phyloP scores from a whole-genome alignment of 345 rosid species.

The Angophora floribunda region DNA sequence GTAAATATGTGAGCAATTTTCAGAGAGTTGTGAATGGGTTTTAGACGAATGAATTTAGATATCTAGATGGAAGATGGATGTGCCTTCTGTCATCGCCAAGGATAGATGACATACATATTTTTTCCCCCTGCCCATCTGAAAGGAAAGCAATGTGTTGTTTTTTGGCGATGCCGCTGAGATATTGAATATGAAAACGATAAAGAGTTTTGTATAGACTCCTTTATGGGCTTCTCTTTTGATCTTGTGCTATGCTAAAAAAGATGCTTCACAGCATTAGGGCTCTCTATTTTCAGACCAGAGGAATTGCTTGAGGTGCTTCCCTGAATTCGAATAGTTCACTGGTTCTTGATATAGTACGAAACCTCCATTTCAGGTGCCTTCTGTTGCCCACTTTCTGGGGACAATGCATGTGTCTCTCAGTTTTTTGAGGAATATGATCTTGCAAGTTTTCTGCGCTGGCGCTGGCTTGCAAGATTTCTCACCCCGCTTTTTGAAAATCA shows the following conservation, averaged over 20 bases:
- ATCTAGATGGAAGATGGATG: background rate
- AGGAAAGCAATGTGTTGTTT: background rate
- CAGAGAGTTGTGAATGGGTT: background rate
- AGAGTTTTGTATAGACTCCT: background rate
- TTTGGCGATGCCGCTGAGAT: accelerated
- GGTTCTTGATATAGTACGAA: background rate
- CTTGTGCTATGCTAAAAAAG: background rate
- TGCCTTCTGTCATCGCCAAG: background rate
- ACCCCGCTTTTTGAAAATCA: background rate
- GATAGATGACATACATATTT: background rate
- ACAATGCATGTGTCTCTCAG: background rate
- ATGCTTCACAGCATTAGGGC: background rate
- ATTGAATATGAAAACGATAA: background rate
- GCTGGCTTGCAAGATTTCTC: background rate
- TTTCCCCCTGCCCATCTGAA: background rate
- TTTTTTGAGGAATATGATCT: background rate
- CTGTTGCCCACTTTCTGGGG: background rate
- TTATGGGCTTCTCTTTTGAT: background rate
- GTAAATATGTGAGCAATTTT: background rate
- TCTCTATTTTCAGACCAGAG: background rate
- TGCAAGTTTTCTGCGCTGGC: background rate
- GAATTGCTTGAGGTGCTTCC: background rate
- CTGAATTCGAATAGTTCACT: background rate
- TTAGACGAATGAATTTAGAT: background rate
- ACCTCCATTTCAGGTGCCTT: background rate